phyloP scores from a whole-genome alignment of 371 early-diverging fungal species.

The Saksenaea vasiformis region DNA sequence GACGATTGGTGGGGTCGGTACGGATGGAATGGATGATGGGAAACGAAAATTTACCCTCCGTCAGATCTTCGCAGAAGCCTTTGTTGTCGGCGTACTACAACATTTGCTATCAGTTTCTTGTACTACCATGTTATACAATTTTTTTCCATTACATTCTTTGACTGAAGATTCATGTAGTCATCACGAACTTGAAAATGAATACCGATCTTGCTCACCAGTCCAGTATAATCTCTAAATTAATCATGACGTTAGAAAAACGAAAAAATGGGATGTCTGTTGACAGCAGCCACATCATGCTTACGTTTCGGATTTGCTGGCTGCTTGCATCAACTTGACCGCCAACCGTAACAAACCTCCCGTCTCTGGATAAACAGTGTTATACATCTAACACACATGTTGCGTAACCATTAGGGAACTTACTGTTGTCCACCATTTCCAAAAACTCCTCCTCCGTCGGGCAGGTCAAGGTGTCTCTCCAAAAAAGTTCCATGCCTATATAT shows the following conservation, averaged over 20 bases:
- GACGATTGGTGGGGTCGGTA: conserved; percentile 59
- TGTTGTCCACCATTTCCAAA: conserved; percentile 88
- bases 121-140: neutral
- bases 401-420: conserved; percentile 46
- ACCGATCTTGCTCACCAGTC: conserved; percentile 85
- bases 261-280: too few relatives aligned
- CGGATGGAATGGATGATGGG: conserved; percentile 90
- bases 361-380: conserved; percentile 49
- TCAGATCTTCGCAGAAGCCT: conserved; percentile 96
- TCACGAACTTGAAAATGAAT: conserved; percentile 95
- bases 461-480: conserved; percentile 75
- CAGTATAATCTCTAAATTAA: conserved; percentile 64
- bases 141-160: conserved; percentile 60
- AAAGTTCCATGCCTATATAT: conserved; percentile 74
- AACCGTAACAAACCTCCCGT: conserved; percentile 92
- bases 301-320: conserved; percentile 49
- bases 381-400: conserved; percentile 7
- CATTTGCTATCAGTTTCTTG: neutral
- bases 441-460: conserved; percentile 87
- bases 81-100: conserved; percentile 85
- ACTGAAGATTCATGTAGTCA: conserved; percentile 92
- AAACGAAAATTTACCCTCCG: conserved; percentile 98
- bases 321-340: conserved; percentile 91
- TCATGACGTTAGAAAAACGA: neutral
- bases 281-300: conserved; percentile 20